phyloP scores from a whole-genome alignment of 2,329 filamentous ascomycete genomes.

The Microdochium nivale region DNA sequence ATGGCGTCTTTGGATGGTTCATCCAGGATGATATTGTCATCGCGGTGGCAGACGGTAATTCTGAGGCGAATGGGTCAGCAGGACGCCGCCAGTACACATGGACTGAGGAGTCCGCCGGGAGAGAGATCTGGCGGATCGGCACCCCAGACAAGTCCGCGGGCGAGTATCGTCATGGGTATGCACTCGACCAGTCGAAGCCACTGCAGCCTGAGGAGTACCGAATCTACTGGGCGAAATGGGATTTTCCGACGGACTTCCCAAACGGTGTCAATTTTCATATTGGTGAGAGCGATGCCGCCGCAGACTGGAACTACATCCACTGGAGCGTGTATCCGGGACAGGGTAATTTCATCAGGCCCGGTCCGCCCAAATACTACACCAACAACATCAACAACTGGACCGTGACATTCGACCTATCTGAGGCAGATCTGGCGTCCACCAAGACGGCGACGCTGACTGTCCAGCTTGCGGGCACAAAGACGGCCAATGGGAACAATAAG shows the following conservation, averaged over 20 bases:
- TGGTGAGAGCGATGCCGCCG: slow-evolving; percentile 35
- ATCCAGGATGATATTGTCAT: slow-evolving; percentile 36
- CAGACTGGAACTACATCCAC: slow-evolving; percentile 54
- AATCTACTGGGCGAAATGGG: slow-evolving; percentile 52
- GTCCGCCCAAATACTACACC: slow-evolving; percentile 24
- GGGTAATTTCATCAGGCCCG: slow-evolving; percentile 34
- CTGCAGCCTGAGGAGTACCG: slow-evolving; percentile 45
- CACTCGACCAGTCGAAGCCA: slow-evolving; percentile 35
- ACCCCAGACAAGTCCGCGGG: slow-evolving; percentile 51
- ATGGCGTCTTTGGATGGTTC: slow-evolving; percentile 53
- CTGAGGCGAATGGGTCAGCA: slow-evolving; percentile 20
- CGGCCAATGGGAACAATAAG: slow-evolving; percentile 47
- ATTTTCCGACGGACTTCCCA: slow-evolving; percentile 51
- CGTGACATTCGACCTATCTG: slow-evolving; percentile 37
- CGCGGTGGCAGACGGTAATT: slow-evolving; percentile 19
- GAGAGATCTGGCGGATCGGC: slow-evolving; percentile 53
- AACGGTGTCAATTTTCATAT: slow-evolving; percentile 46
- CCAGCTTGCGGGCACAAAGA: slow-evolving; percentile 54
- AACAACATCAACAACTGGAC: slow-evolving; percentile 50
- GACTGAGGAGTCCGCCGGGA: slow-evolving; percentile 44
- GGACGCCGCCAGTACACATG: slow-evolving; percentile 32
- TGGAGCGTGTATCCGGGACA: slow-evolving; percentile 53
- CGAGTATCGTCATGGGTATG: slow-evolving; percentile 50
- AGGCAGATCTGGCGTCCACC: slow-evolving; percentile 29
- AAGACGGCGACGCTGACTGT: slow-evolving; percentile 49